Conservation (phyloP, 495 filamentous ascomycete species). For the Trichoderma parareesei region DNA sequence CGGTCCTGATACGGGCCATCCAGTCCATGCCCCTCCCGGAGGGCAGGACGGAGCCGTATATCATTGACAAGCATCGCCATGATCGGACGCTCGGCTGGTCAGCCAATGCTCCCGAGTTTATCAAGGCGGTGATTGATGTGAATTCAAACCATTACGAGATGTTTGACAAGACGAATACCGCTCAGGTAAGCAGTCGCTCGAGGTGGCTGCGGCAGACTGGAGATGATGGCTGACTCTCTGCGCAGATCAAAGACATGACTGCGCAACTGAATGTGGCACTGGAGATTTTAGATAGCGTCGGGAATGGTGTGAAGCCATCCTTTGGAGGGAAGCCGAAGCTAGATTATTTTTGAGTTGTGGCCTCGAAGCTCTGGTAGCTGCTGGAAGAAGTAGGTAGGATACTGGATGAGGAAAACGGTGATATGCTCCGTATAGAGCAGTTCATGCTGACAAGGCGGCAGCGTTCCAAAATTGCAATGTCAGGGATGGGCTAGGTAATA, state of each 20-base stretch:
- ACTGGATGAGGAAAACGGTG: no score
- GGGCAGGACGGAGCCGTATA: constrained; percentile 1
- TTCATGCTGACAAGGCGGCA: no score
- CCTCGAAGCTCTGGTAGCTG: no score
- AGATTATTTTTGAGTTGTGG: not conserved
- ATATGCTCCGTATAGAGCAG: no score
- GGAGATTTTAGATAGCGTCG: not conserved
- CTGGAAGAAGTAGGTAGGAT: no score
- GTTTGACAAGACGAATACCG: constrained; percentile 2
- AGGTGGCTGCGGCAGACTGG: not conserved
- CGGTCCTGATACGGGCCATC: not conserved
- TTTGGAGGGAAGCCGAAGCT: not conserved
- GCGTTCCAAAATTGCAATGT: no score
- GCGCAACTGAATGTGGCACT: not conserved
- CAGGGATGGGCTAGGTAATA: no score
- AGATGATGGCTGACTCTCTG: not conserved
- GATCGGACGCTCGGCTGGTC: not conserved
- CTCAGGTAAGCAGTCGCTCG: not conserved
- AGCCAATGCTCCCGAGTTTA: not conserved
- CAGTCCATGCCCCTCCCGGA: not conserved
- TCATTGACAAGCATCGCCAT: constrained; percentile 7
- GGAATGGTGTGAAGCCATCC: not conserved
- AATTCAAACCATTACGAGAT: constrained; percentile 1
- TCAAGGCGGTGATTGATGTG: constrained; percentile 3
- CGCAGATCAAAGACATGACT: not conserved